These are phyloP conservation scores for Pichia heedii DNA, from an alignment of 805 yeast species.

Conservation along the genomic window DNA sequence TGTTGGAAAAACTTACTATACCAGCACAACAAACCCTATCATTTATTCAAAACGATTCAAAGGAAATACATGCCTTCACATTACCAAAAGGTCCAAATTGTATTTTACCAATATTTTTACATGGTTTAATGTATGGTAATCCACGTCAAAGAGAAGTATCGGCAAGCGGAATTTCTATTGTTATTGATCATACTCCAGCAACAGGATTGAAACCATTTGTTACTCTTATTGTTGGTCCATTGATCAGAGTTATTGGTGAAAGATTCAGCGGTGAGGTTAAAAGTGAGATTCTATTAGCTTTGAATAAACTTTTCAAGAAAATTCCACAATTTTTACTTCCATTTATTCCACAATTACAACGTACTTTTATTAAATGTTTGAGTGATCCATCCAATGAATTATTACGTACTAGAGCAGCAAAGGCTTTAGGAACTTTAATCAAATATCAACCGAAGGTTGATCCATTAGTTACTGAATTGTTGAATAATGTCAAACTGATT, in stretches of 20 bases:
- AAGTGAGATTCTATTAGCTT: constrained; percentile 84
- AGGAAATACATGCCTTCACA: constrained; percentile 65
- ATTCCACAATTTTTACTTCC: constrained; percentile 91
- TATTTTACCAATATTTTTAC: constrained; percentile 82
- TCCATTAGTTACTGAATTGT: constrained; percentile 78
- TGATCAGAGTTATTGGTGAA: constrained; percentile 96
- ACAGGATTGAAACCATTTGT: constrained; percentile 76
- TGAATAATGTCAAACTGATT: constrained; percentile 61
- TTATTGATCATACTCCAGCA: constrained; percentile 82
- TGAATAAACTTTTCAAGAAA: constrained; percentile 67
- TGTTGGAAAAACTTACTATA: constrained; percentile 64
- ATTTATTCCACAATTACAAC: constrained; percentile 92
- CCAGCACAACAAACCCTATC: constrained; percentile 73
- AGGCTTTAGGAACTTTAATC: constrained; percentile 80
- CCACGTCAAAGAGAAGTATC: constrained; percentile 75
- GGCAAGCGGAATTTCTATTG: constrained; percentile 82
- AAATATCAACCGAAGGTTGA: constrained; percentile 90
- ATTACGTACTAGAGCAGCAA: constrained; percentile 77
- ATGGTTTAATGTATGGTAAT: constrained; percentile 91
- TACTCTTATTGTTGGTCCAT: constrained; percentile 91
- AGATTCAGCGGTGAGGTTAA: constrained; percentile 85
- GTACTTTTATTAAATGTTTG: constrained; percentile 90
- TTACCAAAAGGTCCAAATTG: constrained; percentile 80
- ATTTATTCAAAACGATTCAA: constrained; percentile 51
- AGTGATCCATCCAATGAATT: constrained; percentile 67